Percentiles rank a stretch among this genome's conserved stretches.
phyloP scores from a whole-genome alignment of 257 asterid genomes.

The Salvia rosmarinus region DNA sequence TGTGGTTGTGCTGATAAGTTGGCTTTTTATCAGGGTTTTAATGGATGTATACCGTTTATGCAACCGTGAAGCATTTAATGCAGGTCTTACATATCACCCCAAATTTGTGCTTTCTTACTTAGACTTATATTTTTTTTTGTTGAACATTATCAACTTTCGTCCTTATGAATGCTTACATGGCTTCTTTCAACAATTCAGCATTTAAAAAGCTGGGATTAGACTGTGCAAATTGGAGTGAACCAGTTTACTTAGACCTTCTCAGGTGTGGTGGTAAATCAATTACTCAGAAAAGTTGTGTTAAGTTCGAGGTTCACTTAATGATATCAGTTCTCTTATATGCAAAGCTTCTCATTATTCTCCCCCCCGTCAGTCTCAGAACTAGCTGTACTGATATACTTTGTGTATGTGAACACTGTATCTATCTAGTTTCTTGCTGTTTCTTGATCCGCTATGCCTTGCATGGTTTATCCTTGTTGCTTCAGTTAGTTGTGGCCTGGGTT shows the following conservation, averaged over 20 bases:
- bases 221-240: conserved; percentile 98
- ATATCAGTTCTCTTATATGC: neutral
- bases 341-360: neutral
- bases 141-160: conserved; percentile 13
- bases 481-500: neutral
- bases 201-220: conserved; percentile 93
- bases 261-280: conserved; percentile 51
- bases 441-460: neutral
- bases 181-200: conserved; percentile 61
- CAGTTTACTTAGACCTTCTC: conserved; percentile 83
- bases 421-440: neutral
- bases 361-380: neutral
- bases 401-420: conserved; percentile 7
- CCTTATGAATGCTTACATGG: conserved; percentile 24
- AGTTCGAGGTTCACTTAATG: conserved; percentile 27
- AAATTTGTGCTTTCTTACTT: conserved; percentile 11
- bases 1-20: conserved; percentile 31
- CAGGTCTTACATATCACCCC: conserved; percentile 52
- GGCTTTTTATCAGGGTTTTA: conserved; percentile 66
- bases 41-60: conserved; percentile 82
- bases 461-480: conserved; percentile 2
- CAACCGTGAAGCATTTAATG: conserved; percentile 84
- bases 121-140: neutral
- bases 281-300: conserved; percentile 4
- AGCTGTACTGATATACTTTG: neutral